Evolutionary conservation across 2,329 filamentous ascomycete species (phyloP).

Genomic region (Westerdykella sp.): DNA sequence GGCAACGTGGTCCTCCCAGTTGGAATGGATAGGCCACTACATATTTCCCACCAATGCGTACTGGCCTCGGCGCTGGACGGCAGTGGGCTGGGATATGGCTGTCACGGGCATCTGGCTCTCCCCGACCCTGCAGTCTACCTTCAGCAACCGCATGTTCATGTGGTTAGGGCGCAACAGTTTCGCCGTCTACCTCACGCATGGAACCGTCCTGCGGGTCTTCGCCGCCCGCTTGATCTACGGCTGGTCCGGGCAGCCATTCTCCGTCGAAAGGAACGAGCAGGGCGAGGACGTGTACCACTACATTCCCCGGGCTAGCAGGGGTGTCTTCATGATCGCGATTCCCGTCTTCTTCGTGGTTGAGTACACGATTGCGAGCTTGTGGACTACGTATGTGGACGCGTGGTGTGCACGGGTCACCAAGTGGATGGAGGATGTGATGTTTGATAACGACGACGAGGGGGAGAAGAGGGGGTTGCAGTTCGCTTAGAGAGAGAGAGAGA

Average conservation of each 20-base stretch:
- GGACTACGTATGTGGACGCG: slow-evolving; percentile 49
- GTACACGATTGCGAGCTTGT: slow-evolving; percentile 45
- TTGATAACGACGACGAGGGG: slow-evolving; percentile 40
- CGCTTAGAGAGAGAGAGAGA: slow-evolving; percentile 9
- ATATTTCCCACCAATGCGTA: slow-evolving; percentile 46
- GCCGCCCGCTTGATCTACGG: slow-evolving; percentile 50
- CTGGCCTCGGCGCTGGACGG: slow-evolving; percentile 40
- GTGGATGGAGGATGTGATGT: slow-evolving; percentile 45
- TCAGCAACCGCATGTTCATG: slow-evolving; percentile 47
- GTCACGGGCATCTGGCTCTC: slow-evolving; percentile 49
- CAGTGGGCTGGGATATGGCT: slow-evolving; percentile 45
- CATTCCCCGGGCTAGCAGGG: slow-evolving; percentile 37
- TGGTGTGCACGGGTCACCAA: slow-evolving; percentile 46
- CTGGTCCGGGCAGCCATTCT: slow-evolving; percentile 42
- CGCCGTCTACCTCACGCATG: slow-evolving; percentile 51
- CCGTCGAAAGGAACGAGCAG: slow-evolving; percentile 36
- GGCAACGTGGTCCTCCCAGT: slow-evolving; percentile 44
- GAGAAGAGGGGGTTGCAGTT: slow-evolving; percentile 26
- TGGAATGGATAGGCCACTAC: slow-evolving; percentile 38
- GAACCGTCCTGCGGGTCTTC: slow-evolving; percentile 48
- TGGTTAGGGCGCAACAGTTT: slow-evolving; percentile 53
- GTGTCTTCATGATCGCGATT: slow-evolving; percentile 40
- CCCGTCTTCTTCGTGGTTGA: slow-evolving; percentile 44
- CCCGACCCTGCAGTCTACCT: slow-evolving; percentile 43
- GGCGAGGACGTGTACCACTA: slow-evolving; percentile 39